phyloP scores from a whole-genome alignment of 768 basidiomycete genomes.

The Boletus pseudopeckii region DNA sequence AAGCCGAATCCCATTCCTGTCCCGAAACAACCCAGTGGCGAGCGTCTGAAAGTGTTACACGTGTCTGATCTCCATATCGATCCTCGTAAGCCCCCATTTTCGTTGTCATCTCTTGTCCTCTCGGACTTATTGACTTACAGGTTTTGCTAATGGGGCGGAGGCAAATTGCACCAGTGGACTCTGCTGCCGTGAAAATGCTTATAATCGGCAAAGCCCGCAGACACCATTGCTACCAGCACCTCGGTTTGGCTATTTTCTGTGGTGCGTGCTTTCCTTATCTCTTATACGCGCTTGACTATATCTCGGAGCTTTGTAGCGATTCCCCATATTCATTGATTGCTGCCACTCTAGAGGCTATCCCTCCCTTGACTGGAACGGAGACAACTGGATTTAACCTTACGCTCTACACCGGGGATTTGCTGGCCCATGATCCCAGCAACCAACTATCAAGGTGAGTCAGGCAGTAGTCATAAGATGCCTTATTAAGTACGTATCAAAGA shows the following conservation, averaged over 20 bases:
- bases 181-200: conserved; percentile 60
- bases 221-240: conserved; percentile 56
- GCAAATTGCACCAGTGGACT: conserved; percentile 65
- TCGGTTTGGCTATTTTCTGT: conserved; percentile 61
- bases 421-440: conserved; percentile 66
- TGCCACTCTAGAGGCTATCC: conserved; percentile 64
- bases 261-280: conserved; percentile 34
- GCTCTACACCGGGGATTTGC: conserved; percentile 70
- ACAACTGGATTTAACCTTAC: conserved; percentile 61
- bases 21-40: conserved; percentile 55
- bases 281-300: background rate
- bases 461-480: background rate
- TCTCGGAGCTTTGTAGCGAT: conserved; percentile 41
- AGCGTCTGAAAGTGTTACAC: conserved; percentile 69
- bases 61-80: conserved; percentile 78
- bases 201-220: conserved; percentile 50
- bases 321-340: conserved; percentile 58
- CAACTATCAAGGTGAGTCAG: conserved; percentile 55
- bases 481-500: conserved; percentile 31
- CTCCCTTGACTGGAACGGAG: conserved; percentile 58
- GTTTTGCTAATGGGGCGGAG: conserved; percentile 66
- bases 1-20: conserved; percentile 68
- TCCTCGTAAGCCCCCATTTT: conserved; percentile 44
- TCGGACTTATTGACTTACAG: conserved; percentile 32
- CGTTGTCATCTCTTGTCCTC: background rate